Percentiles rank a stretch among this genome's conserved stretches.
Evolutionary conservation across 78 protist genomes (phyloP).

Genomic region (Thecamonas trahens): DNA sequence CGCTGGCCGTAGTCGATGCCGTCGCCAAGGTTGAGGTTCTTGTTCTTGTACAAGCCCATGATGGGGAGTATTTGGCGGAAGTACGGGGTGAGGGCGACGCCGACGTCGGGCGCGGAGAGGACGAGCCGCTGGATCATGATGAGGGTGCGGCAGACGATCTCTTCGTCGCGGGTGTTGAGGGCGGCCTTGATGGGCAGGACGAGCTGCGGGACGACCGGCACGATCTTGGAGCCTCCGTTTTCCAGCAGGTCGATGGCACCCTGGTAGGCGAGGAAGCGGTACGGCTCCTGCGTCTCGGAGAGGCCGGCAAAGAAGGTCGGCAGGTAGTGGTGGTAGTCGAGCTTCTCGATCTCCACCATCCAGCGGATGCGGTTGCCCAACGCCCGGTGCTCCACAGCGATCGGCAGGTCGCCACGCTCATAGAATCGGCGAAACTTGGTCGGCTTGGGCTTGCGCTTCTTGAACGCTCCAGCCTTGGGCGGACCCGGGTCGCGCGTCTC

Average conservation of each 20-base stretch:
- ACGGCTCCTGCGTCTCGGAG: constrained; percentile 82
- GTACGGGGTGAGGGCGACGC: constrained; percentile 85
- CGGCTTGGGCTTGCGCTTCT: constrained; percentile 12
- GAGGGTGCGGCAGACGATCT: constrained; percentile 62
- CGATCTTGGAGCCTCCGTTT: constrained; percentile 61
- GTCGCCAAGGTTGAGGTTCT: constrained; percentile 64
- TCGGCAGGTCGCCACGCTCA: constrained; percentile 91
- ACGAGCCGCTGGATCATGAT: constrained; percentile 81
- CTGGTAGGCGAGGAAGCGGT: constrained; percentile 74
- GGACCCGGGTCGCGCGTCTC: not conserved
- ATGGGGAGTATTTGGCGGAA: constrained; percentile 90
- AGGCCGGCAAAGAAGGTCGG: constrained; percentile 93
- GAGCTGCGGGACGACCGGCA: constrained; percentile 86
- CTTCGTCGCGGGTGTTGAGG: constrained; percentile 83
- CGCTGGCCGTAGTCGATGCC: constrained; percentile 76
- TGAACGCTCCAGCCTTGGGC: not conserved
- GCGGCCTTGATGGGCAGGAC: constrained; percentile 89
- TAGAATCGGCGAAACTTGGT: constrained; percentile 75
- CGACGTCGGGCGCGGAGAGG: constrained; percentile 59
- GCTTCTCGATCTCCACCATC: constrained; percentile 78
- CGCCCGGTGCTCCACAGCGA: constrained; percentile 62
- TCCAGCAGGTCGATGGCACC: constrained; percentile 68
- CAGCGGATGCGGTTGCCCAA: constrained; percentile 62
- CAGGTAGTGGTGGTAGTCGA: constrained; percentile 89
- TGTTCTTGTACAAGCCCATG: constrained; percentile 72